Evolutionary conservation across 164 flowering plant genomes (phyloP).

Genomic region (Dillenia turbinata): DNA sequence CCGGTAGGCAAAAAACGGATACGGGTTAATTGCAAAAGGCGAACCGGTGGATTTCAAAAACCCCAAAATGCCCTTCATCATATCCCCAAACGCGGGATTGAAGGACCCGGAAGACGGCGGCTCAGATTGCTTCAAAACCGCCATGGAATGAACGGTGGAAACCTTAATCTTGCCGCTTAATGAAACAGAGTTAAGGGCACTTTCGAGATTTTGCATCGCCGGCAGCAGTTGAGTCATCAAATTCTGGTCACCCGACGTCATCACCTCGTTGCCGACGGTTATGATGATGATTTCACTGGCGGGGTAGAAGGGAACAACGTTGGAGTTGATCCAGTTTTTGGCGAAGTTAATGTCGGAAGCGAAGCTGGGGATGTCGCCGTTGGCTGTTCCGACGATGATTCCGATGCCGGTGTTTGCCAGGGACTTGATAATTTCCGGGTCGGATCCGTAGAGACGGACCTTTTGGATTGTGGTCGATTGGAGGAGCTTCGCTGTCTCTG

Average conservation of each 20-base stretch:
- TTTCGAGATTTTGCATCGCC: conserved; percentile 80
- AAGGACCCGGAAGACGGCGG: conserved; percentile 84
- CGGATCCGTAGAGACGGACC: conserved; percentile 76
- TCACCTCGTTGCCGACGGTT: conserved; percentile 80
- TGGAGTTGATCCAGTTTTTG: conserved; percentile 63
- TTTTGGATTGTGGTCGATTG: conserved; percentile 61
- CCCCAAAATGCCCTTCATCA: conserved; percentile 49
- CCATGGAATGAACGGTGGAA: conserved; percentile 89
- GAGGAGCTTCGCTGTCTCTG: conserved; percentile 64
- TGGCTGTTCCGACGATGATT: conserved; percentile 67
- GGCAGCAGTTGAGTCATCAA: conserved; percentile 51
- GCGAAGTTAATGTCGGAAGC: conserved; percentile 72
- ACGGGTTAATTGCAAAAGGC: conserved; percentile 83
- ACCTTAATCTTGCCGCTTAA: conserved; percentile 75
- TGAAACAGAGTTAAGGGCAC: conserved; percentile 47
- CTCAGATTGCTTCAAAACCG: conserved; percentile 65
- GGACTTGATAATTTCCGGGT: conserved; percentile 73
- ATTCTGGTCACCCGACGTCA: conserved; percentile 45
- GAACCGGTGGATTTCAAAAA: conserved; percentile 60
- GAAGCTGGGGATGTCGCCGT: conserved; percentile 69
- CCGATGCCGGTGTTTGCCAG: conserved; percentile 79
- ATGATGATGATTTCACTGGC: conserved; percentile 67
- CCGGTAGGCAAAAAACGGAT: conserved; percentile 91
- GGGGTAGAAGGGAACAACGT: conserved; percentile 73
- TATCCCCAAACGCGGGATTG: conserved; percentile 28